Conservation (phyloP, 164 flowering plant genomes). For the Annona cherimola region DNA sequence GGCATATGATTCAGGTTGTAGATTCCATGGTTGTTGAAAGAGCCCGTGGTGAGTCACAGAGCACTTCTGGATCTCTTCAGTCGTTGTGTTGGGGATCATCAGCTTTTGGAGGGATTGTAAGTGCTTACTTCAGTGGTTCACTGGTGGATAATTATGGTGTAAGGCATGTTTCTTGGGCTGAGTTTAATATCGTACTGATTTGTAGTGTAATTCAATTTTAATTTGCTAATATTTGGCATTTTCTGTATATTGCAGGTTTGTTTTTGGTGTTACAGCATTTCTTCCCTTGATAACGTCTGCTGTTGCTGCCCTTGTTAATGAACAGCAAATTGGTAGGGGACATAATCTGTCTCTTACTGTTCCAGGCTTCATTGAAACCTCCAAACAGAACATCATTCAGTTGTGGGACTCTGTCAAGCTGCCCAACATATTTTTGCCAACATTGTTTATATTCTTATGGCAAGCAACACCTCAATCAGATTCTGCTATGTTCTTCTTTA, state of each 20-base stretch:
- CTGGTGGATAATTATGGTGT: slow-evolving; percentile 90
- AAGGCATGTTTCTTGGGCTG: slow-evolving; percentile 43
- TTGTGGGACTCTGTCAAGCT: slow-evolving; percentile 75
- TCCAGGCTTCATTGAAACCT: slow-evolving; percentile 50
- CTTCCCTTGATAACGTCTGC: slow-evolving; percentile 90
- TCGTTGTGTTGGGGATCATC: slow-evolving; percentile 99
- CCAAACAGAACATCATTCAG: slow-evolving; percentile 56
- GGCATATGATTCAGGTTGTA: slow-evolving; percentile 67
- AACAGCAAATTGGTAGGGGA: slow-evolving; percentile 45
- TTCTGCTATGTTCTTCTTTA: slow-evolving; percentile 96
- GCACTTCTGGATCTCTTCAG: slow-evolving; percentile 95
- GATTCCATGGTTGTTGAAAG: slow-evolving; percentile 99
- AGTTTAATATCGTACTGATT: background rate
- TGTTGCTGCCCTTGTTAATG: slow-evolving; percentile 91
- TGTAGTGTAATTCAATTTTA: background rate
- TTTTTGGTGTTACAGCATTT: slow-evolving; percentile 92
- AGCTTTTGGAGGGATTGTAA: slow-evolving; percentile 95
- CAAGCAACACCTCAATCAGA: slow-evolving; percentile 98
- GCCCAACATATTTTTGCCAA: slow-evolving; percentile 83
- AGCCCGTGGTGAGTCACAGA: slow-evolving; percentile 99
- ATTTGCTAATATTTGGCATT: background rate
- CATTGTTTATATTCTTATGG: slow-evolving; percentile 87
- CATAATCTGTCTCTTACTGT: slow-evolving; percentile 25
- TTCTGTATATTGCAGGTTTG: slow-evolving; percentile 61
- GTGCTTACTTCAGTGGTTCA: slow-evolving; percentile 98